Evolutionary conservation across 2,329 filamentous ascomycete genomes (phyloP).

Genomic region (Colletotrichum liaoningense): DNA sequence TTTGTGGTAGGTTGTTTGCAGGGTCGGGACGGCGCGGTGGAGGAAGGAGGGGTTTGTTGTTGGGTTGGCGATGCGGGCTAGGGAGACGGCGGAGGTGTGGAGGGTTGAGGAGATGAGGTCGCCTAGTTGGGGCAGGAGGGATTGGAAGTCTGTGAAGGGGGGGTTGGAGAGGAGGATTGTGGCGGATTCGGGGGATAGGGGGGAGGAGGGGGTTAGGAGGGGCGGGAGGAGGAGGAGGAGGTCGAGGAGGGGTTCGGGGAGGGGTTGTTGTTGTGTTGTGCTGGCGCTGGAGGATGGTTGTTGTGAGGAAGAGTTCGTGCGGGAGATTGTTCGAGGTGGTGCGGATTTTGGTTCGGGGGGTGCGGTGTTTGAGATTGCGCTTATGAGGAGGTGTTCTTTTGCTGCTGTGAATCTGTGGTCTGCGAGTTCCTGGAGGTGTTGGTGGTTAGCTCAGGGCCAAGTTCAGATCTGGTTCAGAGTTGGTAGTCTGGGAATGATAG

Average conservation of each 20-base stretch:
- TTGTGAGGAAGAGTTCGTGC: constrained; percentile 41
- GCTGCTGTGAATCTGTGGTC: constrained; percentile 59
- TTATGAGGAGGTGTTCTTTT: constrained; percentile 62
- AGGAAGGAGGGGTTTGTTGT: constrained; percentile 65
- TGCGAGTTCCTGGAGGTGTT: constrained; percentile 57
- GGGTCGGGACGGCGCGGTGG: constrained; percentile 66
- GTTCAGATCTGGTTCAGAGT: not conserved
- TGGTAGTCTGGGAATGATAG: not conserved
- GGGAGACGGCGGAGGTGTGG: constrained; percentile 57
- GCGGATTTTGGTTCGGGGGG: constrained; percentile 41
- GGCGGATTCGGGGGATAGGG: constrained; percentile 49
- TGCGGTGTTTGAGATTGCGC: constrained; percentile 60
- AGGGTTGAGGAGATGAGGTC: constrained; percentile 62
- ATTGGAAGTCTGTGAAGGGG: constrained; percentile 59
- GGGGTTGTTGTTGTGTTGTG: constrained; percentile 34
- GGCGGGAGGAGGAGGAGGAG: constrained; percentile 66
- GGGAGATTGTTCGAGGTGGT: constrained; percentile 41
- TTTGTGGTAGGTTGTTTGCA: constrained; percentile 53
- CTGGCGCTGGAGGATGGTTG: constrained; percentile 31
- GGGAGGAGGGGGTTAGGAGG: constrained; percentile 52
- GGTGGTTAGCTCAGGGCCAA: not conserved
- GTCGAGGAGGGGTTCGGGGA: constrained; percentile 61
- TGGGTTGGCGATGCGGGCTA: constrained; percentile 61
- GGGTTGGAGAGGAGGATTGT: constrained; percentile 61
- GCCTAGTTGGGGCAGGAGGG: constrained; percentile 60